A percentile compares a stretch with the other conserved stretches of the same genome.
These are phyloP conservation scores for Globisporangium spinosum DNA, from an alignment of 352 stramenopile species.

Conservation along the genomic window DNA sequence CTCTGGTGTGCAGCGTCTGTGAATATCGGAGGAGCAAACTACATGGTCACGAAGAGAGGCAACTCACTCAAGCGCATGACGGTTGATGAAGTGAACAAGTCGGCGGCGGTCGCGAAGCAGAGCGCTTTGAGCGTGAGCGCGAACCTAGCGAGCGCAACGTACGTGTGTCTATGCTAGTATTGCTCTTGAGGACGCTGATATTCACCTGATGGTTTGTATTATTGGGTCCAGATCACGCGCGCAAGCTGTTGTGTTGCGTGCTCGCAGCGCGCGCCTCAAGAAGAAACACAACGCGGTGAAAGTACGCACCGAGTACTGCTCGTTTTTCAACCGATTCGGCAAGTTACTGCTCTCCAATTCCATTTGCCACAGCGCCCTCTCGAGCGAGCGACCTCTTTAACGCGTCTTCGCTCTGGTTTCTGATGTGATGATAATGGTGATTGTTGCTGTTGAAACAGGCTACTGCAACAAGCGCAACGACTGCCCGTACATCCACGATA, in stretches of 20 bases:
- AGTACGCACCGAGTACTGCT: conserved; percentile 71
- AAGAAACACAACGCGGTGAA: conserved; percentile 24
- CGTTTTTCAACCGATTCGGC: conserved; percentile 82
- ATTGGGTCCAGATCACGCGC: conserved; percentile 29
- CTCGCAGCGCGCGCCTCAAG: conserved; percentile 37
- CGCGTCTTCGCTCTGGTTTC: conserved; percentile 4
- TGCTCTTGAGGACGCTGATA: not conserved
- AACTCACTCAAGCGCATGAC: conserved; percentile 42
- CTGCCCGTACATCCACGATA: conserved; percentile 84
- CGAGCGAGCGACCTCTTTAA: not conserved
- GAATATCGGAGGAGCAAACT: conserved; percentile 42
- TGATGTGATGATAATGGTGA: not conserved
- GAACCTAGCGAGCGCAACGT: conserved; percentile 29
- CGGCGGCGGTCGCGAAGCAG: conserved; percentile 9
- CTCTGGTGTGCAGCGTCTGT: conserved; percentile 30
- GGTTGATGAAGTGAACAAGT: conserved; percentile 23
- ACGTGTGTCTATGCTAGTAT: conserved; percentile 8
- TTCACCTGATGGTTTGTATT: not conserved
- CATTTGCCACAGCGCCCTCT: not conserved
- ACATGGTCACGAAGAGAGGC: conserved; percentile 37
- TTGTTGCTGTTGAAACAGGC: conserved; percentile 27
- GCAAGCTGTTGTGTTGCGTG: conserved; percentile 48
- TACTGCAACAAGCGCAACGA: conserved; percentile 81
- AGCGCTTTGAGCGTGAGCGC: not conserved
- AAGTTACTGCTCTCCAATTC: conserved; percentile 26